Evolutionary conservation across 805 yeast species (phyloP).

Genomic region (Candida sakaeoensis): DNA sequence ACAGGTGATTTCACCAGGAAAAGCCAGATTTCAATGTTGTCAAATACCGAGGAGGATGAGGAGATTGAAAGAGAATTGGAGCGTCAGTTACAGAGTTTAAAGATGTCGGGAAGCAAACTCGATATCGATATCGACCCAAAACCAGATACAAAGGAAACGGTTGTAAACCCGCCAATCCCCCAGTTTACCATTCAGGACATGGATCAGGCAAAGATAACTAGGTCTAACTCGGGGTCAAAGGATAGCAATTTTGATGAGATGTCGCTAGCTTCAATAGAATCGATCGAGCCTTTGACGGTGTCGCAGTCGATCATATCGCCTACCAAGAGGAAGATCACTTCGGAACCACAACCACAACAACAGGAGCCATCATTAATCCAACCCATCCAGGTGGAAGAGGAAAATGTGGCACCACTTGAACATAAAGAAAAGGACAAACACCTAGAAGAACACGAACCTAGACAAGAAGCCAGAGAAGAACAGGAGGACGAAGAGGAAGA

Average conservation of each 20-base stretch:
- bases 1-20: constrained; percentile 23
- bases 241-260: constrained; percentile 10
- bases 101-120: constrained; percentile 12
- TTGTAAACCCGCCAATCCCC: constrained; percentile 4
- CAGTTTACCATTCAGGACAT: constrained; percentile 7
- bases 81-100: constrained; percentile 34
- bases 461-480: neutral
- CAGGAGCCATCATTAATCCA: neutral
- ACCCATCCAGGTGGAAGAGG: no score
- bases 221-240: constrained; percentile 5
- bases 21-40: constrained; percentile 37
- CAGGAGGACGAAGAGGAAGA: constrained; percentile 3
- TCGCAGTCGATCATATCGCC: constrained; percentile 6
- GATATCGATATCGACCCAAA: no score
- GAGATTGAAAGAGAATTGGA: constrained; percentile 36
- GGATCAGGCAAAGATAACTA: constrained; percentile 1
- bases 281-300: constrained; percentile 19
- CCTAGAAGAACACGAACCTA: neutral
- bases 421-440: no score
- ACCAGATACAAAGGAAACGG: neutral
- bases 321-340: constrained; percentile 1
- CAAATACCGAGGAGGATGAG: constrained; percentile 25
- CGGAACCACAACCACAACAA: no score
- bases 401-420: no score
- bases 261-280: constrained; percentile 15